phyloP scores from a whole-genome alignment of 306 rosid species.

The Luffa aegyptiaca region DNA sequence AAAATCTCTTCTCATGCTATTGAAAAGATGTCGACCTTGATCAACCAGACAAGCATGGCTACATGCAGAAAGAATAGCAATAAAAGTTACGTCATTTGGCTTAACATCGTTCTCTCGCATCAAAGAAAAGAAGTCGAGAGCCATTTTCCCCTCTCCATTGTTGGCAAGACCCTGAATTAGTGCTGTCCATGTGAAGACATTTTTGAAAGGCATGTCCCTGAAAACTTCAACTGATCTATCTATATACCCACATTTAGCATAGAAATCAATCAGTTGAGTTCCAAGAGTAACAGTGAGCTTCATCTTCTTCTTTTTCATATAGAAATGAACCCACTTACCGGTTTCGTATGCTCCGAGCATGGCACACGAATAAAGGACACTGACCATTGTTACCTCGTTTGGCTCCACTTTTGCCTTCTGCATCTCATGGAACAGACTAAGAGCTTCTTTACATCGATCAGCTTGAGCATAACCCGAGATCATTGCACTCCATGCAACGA shows the following conservation, averaged over 20 bases:
- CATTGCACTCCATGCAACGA: conserved; percentile 63
- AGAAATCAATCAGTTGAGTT: conserved; percentile 50
- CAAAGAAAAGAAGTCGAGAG: conserved; percentile 32
- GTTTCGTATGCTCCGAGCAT: conserved; percentile 51
- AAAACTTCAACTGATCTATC: conserved; percentile 43
- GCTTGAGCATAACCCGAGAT: conserved; percentile 54
- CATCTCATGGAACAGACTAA: conserved; percentile 46
- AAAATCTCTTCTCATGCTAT: conserved; percentile 35
- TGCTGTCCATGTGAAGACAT: conserved; percentile 49
- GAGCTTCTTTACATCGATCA: conserved; percentile 44
- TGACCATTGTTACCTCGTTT: conserved; percentile 60
- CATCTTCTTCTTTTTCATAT: conserved; percentile 40
- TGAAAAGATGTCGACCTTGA: conserved; percentile 37
- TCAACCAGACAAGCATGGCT: conserved; percentile 46
- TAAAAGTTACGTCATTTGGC: conserved; percentile 50
- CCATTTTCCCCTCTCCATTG: conserved; percentile 43
- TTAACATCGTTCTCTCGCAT: conserved; percentile 34
- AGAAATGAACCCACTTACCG: conserved; percentile 59
- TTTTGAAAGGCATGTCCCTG: conserved; percentile 25
- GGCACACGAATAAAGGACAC: conserved; percentile 46
- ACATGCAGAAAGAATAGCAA: conserved; percentile 45
- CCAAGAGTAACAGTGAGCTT: conserved; percentile 53
- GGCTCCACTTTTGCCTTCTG: conserved; percentile 40
- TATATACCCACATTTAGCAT: conserved; percentile 48
- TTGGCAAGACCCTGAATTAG: conserved; percentile 56